Conservation (phyloP, 2,329 filamentous ascomycete genomes). For the Paramyrothecium sp. region DNA sequence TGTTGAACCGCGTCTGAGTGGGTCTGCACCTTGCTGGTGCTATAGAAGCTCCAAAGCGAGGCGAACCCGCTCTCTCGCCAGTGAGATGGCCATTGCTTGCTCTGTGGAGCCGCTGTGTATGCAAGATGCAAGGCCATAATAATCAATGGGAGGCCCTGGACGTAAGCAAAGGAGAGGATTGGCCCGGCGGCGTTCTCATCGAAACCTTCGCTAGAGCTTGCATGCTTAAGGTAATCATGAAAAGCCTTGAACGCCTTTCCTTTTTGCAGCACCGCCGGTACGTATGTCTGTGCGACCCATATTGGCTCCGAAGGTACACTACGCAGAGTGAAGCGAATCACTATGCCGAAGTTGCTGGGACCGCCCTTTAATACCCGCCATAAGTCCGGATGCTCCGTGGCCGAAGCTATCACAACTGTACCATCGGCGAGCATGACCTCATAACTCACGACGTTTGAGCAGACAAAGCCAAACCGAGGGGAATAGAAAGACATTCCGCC, state of each 20-base stretch:
- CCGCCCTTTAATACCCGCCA: slow-evolving; percentile 58
- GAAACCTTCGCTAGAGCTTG: neutral
- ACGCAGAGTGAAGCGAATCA: slow-evolving; percentile 39
- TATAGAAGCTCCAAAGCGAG: neutral
- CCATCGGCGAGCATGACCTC: slow-evolving; percentile 9
- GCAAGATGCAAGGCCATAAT: neutral
- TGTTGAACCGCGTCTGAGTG: neutral
- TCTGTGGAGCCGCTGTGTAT: neutral
- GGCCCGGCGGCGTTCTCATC: neutral
- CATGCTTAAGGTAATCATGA: neutral
- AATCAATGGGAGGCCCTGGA: neutral
- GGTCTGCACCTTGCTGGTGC: neutral
- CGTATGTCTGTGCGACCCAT: neutral
- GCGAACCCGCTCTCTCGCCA: neutral
- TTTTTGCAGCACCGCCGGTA: neutral
- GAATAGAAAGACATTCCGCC: neutral
- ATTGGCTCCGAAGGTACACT: neutral
- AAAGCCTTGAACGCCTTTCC: neutral
- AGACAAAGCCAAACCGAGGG: neutral
- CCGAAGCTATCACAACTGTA: slow-evolving; percentile 39
- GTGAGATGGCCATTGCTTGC: neutral
- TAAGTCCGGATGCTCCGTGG: slow-evolving; percentile 40
- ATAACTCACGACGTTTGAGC: slow-evolving; percentile 4
- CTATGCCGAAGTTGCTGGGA: slow-evolving; percentile 56
- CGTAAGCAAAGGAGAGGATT: neutral